Percentiles rank a stretch among this genome's conserved stretches.
These are phyloP conservation scores for Penicillium argentinense DNA, from an alignment of 495 filamentous ascomycete genomes.

Conservation along the genomic window DNA sequence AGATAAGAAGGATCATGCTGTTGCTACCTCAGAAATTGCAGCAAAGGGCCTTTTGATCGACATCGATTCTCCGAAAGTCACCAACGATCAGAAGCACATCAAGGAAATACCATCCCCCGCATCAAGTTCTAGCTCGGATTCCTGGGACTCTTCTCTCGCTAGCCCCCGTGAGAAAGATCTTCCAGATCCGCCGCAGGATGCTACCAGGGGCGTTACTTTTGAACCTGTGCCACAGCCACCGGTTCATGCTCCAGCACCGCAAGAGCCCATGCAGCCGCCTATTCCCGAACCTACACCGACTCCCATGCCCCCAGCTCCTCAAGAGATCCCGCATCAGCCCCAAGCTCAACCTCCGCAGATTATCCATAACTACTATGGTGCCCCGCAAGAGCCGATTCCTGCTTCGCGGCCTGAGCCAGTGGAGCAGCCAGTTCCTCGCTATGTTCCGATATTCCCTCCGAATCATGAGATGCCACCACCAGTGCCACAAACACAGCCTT, in stretches of 20 bases:
- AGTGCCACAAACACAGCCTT: not conserved
- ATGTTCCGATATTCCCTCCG: constrained; percentile 32
- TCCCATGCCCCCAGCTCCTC: constrained; percentile 9
- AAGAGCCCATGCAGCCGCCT: not conserved
- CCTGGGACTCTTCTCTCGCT: constrained; percentile 12
- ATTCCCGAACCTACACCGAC: not conserved
- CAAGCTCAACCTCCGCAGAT: constrained; percentile 9
- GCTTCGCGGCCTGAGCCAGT: constrained; percentile 11
- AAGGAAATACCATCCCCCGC: constrained; percentile 1
- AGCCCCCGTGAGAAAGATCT: constrained; percentile 12
- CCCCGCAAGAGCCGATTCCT: not conserved
- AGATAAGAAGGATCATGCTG: not conserved
- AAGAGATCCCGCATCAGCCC: constrained; percentile 6
- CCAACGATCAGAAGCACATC: constrained; percentile 1
- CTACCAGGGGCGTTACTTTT: not conserved
- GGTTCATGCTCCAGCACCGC: constrained; percentile 4
- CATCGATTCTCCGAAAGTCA: constrained; percentile 24
- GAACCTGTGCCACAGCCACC: not conserved
- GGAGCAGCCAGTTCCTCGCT: constrained; percentile 27
- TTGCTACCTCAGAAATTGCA: not conserved
- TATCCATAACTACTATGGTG: constrained; percentile 14
- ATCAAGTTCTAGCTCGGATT: constrained; percentile 13
- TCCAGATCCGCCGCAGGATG: constrained; percentile 4
- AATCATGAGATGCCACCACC: not conserved
- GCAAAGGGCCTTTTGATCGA: constrained; percentile 29